Base-by-base conservation (phyloP, 371 early-diverging fungal genomes). In the Rhizopus microsporus region DNA sequence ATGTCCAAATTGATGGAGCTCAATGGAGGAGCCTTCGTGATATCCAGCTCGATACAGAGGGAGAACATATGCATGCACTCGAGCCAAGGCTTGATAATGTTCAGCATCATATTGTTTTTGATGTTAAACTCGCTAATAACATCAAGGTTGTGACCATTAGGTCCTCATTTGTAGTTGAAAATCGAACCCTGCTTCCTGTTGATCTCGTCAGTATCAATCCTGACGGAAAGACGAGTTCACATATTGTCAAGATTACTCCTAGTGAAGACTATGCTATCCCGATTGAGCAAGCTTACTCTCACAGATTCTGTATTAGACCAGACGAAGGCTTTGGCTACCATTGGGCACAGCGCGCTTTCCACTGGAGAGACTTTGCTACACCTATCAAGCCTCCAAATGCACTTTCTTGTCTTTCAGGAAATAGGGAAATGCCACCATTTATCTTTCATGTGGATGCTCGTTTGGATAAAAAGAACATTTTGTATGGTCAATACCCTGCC, bases 111-210 rank as follows among this genome's bases (percentile, higher is more conserved):
- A 71, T 98, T 15, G 91, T 94, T 0, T 88, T 93, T 57, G 93
- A 97, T 35, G 90, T 97, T 49, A 82, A 84, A 38, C 79, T 97
- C 47, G 78, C 87, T 23, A 84, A 93, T 50, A 91, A 93, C 56
- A 85, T 94, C 61, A 98, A 98, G 77, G 72, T 89, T 34, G 96
- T 98, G 1, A 94, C 93, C 0, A 88, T 98, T 67, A 88, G 96
- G 39, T 95, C 96, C 0, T 74, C 93, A 0, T 71, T 94, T 16
- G 82, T 89, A 5, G 72, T 96, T 7, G 86, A 88, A 45, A 98
- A 98, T 71, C 72, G 75, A 12, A 94, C 96, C 0, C 68, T 84
- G 7, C 59, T 94, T 17, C 81, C 89, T 0, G 72, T 98, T 17
- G 95, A 97, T 52, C 71, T 96, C 0, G 84, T 87, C 13, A 78